Conservation (phyloP, 2,329 filamentous ascomycete species). For the Aureobasidium vineae region DNA sequence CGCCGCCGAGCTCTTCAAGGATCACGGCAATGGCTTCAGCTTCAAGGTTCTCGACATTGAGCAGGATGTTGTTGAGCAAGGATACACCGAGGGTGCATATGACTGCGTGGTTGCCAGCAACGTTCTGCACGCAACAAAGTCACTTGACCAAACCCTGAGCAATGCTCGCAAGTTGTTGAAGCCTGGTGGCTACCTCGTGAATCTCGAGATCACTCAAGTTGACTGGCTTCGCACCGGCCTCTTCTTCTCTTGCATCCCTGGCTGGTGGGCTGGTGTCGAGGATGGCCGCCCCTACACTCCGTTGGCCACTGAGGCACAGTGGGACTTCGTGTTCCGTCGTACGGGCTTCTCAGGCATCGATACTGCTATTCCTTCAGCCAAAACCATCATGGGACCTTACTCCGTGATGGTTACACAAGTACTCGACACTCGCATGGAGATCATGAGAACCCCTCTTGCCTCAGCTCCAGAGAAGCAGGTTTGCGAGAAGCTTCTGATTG, state of each 20-base stretch:
- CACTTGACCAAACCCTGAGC: constrained; percentile 30
- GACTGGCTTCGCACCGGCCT: constrained; percentile 32
- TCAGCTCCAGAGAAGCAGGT: background rate
- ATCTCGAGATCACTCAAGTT: constrained; percentile 35
- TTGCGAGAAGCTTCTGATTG: constrained; percentile 5
- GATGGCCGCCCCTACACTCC: constrained; percentile 36
- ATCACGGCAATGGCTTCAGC: background rate
- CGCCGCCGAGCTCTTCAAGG: constrained; percentile 2
- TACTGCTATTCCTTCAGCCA: background rate
- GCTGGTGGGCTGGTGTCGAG: constrained; percentile 40
- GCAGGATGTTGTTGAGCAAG: constrained; percentile 44
- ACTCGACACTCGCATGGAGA: constrained; percentile 3
- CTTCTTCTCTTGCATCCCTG: constrained; percentile 38
- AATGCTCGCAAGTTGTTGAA: constrained; percentile 34
- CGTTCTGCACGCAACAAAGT: constrained; percentile 33
- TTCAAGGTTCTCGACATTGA: constrained; percentile 24
- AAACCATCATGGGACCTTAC: constrained; percentile 11
- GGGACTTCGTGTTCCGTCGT: constrained; percentile 37
- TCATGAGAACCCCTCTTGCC: constrained; percentile 3
- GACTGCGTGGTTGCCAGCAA: constrained; percentile 36
- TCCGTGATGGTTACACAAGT: constrained; percentile 11
- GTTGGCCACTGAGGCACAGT: constrained; percentile 34
- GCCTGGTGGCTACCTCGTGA: constrained; percentile 33
- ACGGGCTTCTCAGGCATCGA: constrained; percentile 42
- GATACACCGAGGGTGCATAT: constrained; percentile 45